Evolutionary conservation across 2,329 filamentous ascomycete genomes (phyloP).

Genomic region (Ceratocystis alfenasii): DNA sequence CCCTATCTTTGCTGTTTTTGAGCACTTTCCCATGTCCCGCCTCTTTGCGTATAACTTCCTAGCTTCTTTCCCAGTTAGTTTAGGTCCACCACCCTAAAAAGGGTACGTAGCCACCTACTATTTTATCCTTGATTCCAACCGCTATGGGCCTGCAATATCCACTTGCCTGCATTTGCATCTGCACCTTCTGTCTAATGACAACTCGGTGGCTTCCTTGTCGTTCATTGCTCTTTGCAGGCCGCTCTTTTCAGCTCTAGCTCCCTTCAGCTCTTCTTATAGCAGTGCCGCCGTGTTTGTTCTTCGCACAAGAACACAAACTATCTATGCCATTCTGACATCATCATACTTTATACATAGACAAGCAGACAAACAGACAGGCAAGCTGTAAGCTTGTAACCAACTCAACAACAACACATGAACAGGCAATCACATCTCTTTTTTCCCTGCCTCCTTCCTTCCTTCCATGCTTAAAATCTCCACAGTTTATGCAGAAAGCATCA

Average conservation of each 20-base stretch:
- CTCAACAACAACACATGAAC: neutral
- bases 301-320: too few relatives aligned
- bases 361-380: neutral
- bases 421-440: conserved; percentile 4
- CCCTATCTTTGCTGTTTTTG: neutral
- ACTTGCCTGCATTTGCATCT: conserved; percentile 5
- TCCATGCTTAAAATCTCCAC: conserved; percentile 1
- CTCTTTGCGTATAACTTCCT: too few relatives aligned
- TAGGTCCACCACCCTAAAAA: neutral
- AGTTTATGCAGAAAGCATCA: neutral
- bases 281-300: too few relatives aligned
- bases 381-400: neutral
- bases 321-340: too few relatives aligned
- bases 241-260: neutral
- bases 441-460: conserved; percentile 3
- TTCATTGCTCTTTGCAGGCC: neutral
- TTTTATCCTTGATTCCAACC: neutral
- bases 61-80: neutral
- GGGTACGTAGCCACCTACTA: neutral
- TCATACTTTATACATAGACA: neutral
- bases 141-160: neutral
- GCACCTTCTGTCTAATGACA: neutral
- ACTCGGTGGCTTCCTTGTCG: neutral
- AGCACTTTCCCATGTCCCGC: too few relatives aligned
- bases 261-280: too few relatives aligned